These are phyloP conservation scores for Paraphaeosphaeria sporulosa DNA, from an alignment of 2,329 filamentous ascomycete genomes.

Conservation along the genomic window DNA sequence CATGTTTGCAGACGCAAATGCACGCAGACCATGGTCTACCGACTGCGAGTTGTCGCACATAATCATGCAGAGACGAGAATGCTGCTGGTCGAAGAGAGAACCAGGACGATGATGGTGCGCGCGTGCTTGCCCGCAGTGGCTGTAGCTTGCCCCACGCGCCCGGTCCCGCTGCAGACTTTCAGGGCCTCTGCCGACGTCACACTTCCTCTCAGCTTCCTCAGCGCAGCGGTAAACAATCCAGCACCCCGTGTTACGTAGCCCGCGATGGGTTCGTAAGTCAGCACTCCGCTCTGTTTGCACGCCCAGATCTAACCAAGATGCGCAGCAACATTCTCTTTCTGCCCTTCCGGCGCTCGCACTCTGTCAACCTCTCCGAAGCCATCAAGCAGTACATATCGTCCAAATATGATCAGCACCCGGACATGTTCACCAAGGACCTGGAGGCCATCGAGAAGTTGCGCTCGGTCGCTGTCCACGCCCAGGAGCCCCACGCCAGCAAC, in stretches of 20 bases:
- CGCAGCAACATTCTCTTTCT: conserved; percentile 73
- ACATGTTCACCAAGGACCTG: conserved; percentile 93
- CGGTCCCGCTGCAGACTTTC: neutral
- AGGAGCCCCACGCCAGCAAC: conserved; percentile 86
- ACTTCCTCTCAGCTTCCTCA: conserved; percentile 25
- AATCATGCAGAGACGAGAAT: neutral
- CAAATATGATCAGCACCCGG: conserved; percentile 98
- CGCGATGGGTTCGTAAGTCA: conserved; percentile 38
- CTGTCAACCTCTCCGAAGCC: conserved; percentile 78
- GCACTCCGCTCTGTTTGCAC: neutral
- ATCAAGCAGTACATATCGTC: conserved; percentile 95
- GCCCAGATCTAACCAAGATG: conserved; percentile 26
- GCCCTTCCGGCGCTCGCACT: conserved; percentile 86
- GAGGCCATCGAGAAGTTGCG: conserved; percentile 85
- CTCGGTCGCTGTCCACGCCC: conserved; percentile 84
- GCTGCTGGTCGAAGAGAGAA: neutral
- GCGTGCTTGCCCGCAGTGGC: neutral
- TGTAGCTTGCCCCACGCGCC: conserved; percentile 2
- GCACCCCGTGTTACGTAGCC: conserved; percentile 15
- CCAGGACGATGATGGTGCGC: neutral
- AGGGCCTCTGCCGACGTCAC: conserved; percentile 18
- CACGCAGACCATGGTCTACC: neutral
- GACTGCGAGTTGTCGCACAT: neutral
- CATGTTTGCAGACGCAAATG: neutral
- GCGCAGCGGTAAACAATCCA: conserved; percentile 25